phyloP scores from a whole-genome alignment of 2,329 filamentous ascomycete genomes.

The Sclerotinia nivalis region DNA sequence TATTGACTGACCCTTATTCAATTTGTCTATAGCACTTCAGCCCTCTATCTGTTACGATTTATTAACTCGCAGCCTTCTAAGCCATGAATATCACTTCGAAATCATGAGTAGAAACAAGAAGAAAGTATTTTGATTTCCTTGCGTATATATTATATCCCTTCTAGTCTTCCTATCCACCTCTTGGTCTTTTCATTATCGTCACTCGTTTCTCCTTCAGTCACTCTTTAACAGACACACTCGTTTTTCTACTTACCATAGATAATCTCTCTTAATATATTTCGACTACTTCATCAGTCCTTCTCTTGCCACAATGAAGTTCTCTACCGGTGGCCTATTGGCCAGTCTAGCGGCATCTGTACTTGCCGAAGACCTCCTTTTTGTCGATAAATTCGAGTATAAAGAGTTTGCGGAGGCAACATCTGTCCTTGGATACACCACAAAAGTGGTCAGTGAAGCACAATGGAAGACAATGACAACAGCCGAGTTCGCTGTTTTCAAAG shows the following conservation, averaged over 20 bases:
- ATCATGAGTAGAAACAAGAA: not conserved
- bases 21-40: not conserved
- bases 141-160: constrained; percentile 10
- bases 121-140: not conserved
- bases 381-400: constrained; percentile 38
- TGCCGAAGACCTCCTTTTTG: constrained; percentile 42
- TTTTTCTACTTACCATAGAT: not conserved
- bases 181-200: not conserved
- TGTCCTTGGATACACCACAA: constrained; percentile 37
- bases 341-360: constrained; percentile 29
- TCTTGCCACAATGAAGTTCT: constrained; percentile 28
- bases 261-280: constrained; percentile 4
- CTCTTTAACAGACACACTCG: constrained; percentile 15
- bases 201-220: constrained; percentile 17
- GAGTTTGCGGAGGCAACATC: constrained; percentile 33
- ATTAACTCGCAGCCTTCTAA: not conserved
- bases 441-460: constrained; percentile 43
- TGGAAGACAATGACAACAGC: constrained; percentile 45
- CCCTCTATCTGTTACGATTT: not conserved
- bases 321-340: constrained; percentile 27
- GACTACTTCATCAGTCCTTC: not conserved
- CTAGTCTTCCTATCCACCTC: not conserved
- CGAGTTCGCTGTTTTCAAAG: constrained; percentile 49
- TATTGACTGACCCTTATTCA: constrained; percentile 1
- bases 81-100: not conserved